These are phyloP conservation scores for Cudoniella acicularis DNA, from an alignment of 495 filamentous ascomycete genomes.

Conservation along the genomic window DNA sequence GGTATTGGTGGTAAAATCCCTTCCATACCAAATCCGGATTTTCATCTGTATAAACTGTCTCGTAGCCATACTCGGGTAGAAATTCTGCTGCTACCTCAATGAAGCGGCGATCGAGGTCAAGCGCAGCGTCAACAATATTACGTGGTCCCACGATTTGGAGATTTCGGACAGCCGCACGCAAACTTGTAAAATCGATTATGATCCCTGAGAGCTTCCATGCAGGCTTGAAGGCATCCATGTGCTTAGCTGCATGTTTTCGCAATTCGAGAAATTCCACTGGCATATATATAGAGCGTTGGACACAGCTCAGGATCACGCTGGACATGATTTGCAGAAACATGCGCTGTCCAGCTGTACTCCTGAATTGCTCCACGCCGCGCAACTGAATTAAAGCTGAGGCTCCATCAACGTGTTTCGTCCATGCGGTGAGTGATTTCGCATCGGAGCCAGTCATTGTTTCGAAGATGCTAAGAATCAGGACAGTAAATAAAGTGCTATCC, in stretches of 20 bases:
- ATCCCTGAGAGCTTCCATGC: constrained; percentile 28
- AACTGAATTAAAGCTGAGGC: constrained; percentile 53
- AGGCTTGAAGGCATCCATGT: constrained; percentile 24
- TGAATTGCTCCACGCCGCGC: constrained; percentile 53
- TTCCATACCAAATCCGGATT: constrained; percentile 43
- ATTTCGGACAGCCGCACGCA: constrained; percentile 41
- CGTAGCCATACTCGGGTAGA: constrained; percentile 35
- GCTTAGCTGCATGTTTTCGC: constrained; percentile 29
- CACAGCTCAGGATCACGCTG: constrained; percentile 38
- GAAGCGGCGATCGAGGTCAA: constrained; percentile 49
- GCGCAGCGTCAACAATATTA: constrained; percentile 41
- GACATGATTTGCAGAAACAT: constrained; percentile 56
- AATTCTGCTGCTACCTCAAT: constrained; percentile 39
- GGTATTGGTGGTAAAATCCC: constrained; percentile 57
- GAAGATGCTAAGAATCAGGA: constrained; percentile 58
- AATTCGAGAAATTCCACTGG: constrained; percentile 34
- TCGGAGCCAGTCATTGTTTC: constrained; percentile 48
- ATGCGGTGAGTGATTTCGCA: constrained; percentile 43
- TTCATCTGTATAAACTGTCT: constrained; percentile 29
- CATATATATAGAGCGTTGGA: constrained; percentile 35
- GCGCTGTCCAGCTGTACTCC: constrained; percentile 47
- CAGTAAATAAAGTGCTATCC: constrained; percentile 58
- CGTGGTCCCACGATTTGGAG: constrained; percentile 35
- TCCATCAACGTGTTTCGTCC: constrained; percentile 58
- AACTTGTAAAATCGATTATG: constrained; percentile 41